These are phyloP conservation scores for Dactylella cylindrospora DNA, from an alignment of 2,329 filamentous ascomycete species.

Conservation along the genomic window DNA sequence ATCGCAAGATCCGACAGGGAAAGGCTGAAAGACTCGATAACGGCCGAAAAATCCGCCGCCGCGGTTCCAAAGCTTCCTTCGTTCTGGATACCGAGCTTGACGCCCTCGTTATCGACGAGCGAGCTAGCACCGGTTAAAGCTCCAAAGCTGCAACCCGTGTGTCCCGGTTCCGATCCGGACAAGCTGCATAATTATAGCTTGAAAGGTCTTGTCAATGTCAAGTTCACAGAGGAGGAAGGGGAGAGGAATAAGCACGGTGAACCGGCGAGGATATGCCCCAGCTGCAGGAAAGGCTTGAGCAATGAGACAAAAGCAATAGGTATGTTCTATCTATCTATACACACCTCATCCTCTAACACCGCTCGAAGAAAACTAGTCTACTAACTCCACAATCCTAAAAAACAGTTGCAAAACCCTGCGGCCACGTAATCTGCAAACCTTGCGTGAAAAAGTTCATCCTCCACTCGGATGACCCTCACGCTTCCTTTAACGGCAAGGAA, in stretches of 20 bases:
- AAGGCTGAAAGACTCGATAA: constrained; percentile 69
- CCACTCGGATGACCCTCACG: constrained; percentile 64
- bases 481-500: constrained; percentile 57
- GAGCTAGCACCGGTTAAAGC: constrained; percentile 63
- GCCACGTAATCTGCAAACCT: constrained; percentile 83
- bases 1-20: constrained; percentile 70
- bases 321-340: constrained; percentile 49
- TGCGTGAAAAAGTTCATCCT: constrained; percentile 83
- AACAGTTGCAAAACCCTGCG: constrained; percentile 76
- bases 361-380: constrained; percentile 35
- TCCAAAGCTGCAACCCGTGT: constrained; percentile 69
- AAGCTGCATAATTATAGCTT: constrained; percentile 74
- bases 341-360: too few relatives aligned
- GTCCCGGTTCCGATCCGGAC: constrained; percentile 70
- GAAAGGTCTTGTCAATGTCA: constrained; percentile 72
- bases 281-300: constrained; percentile 77
- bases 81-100: constrained; percentile 90
- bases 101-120: constrained; percentile 64
- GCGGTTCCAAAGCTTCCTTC: constrained; percentile 63
- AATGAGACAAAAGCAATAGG: constrained; percentile 78
- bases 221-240: constrained; percentile 72
- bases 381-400: too few relatives aligned
- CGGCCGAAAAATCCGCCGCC: constrained; percentile 65
- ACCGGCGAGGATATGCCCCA: constrained; percentile 68
- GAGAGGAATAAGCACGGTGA: constrained; percentile 56